These are phyloP conservation scores for Silene coronaria DNA, from an alignment of 179 eudicot species.

Conservation along the genomic window DNA sequence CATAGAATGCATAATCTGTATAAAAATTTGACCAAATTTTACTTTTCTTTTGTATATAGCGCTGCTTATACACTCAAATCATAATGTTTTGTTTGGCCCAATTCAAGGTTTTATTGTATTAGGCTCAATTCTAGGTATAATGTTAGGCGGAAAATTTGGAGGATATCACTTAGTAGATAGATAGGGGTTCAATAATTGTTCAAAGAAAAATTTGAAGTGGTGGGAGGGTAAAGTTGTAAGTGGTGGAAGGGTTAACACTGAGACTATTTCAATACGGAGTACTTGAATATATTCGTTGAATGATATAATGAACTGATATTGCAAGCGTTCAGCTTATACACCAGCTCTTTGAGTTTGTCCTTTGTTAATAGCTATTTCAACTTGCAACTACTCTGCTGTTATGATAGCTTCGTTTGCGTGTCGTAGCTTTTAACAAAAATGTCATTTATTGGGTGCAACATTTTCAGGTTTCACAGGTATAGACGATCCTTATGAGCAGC, in stretches of 20 bases:
- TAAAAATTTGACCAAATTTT: no score
- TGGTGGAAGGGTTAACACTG: background rate
- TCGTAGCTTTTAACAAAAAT: slow-evolving; percentile 1
- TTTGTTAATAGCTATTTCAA: background rate
- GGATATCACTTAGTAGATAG: no score
- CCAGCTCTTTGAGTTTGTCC: background rate
- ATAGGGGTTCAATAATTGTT: background rate
- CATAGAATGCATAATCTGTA: no score
- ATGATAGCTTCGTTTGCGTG: background rate
- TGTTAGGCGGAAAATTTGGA: background rate
- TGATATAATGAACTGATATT: slow-evolving; percentile 6
- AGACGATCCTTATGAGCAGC: slow-evolving; percentile 82
- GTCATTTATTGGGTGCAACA: background rate
- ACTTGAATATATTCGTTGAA: no score
- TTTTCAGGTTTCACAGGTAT: slow-evolving; percentile 76
- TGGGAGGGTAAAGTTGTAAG: background rate
- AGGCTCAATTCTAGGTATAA: background rate
- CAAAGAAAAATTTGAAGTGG: background rate
- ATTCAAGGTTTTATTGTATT: no score
- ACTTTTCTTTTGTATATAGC: no score
- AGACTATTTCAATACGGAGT: background rate
- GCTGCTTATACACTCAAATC: no score
- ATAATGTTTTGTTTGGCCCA: no score
- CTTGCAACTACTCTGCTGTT: background rate
- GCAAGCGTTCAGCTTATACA: background rate